Base-by-base conservation (phyloP, 805 yeast species). In the Metschnikowia lochheadii region DNA sequence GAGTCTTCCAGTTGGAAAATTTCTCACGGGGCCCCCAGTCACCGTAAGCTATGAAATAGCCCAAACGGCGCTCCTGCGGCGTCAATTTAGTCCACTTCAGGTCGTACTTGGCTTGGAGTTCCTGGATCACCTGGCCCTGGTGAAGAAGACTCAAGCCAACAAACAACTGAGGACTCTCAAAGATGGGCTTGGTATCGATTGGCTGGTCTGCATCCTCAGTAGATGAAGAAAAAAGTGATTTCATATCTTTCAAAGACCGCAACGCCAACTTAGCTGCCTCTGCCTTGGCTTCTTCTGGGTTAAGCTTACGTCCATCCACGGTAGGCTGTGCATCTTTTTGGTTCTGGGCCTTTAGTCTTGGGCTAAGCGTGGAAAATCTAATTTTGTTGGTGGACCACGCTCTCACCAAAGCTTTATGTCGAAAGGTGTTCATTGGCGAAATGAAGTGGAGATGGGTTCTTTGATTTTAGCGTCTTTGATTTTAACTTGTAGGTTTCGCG, bases 11-110 rank as follows among this genome's bases (percentile, higher is more conserved):
- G 55, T 72, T 73, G 45, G 68, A 66, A 49, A 84, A 77, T 18
- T 79, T 78, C 44, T 79, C 82, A 54, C 95, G 73, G 1, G 82
- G 84, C 0, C 90, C 94, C 76, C 86, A 80, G 44, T 84, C 73
- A 2, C 91, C 91, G 64, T 82, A 87, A 0, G 84, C 76, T 31
- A 84, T 74, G 67, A 76, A 83, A 63, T 81, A 84, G 8, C 81
- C 76, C 55, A 84, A 69, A 53, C 77, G 70, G 60, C 85, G 84
- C 47, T 77, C 77, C 46, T 78, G 75, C 11, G 53, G 53, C 3
- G 80, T 71, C 41, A 84, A 55, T 38, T 70, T 65, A 2, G 64
- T 63, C 95, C 95, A 87, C 48, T 77, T 73, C 47, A 73, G 73
- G 55, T 78, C 81, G 60, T 67, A 70, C 50, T 73, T 79, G 61